Base-by-base conservation (phyloP, 352 stramenopile species). In the Globisporangium mamillatum region DNA sequence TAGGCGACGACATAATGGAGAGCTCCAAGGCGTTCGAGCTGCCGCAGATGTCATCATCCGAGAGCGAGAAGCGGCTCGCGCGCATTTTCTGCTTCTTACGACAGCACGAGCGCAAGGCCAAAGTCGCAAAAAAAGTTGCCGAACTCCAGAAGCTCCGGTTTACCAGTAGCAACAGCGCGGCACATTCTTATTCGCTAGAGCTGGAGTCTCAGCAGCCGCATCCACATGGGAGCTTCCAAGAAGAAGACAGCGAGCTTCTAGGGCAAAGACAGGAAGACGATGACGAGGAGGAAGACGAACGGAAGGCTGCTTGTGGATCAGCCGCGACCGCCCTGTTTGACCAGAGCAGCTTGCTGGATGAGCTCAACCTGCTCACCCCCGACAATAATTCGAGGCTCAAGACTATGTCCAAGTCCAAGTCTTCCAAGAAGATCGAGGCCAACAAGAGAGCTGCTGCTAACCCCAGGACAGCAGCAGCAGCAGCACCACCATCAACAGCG, bases 91-190 rank as follows among this genome's bases (percentile, higher is more conserved):
- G 72, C 63, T 80, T 82, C 44, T 66, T 89, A 16, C 76, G 81
- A 7, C 81, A 89, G 68, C 78, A 89, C 59, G 80, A 88, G 27
- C 74, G 78, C 44, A 90, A 89, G 75, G 50, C 80, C 18, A 76
- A 67, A 25, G 71, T 80, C 7, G 66, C 71, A 41, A 76, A 60
- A 55, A 81, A 78, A 68, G 66, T 64, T 22, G 65, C 72, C 55
- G 74, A 79, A 64, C 53, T 82, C 56, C 76, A 76, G 44, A 59
- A 74, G 34, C 73, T 75, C 60, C 59, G 60, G 50, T 64, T 48
- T 20, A 52, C 38, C 50, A 22, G 18, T 20, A 34, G 41, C 48
- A 52, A 14, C 44, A 52, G 44, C 44, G 44, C 44, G 18, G 44
- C 44, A 52, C 18, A 52, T 52, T 52, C 44, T 22, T 52, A 52